Conservation (phyloP, 2,329 filamentous ascomycete species). For the Pezicula carpinea region DNA sequence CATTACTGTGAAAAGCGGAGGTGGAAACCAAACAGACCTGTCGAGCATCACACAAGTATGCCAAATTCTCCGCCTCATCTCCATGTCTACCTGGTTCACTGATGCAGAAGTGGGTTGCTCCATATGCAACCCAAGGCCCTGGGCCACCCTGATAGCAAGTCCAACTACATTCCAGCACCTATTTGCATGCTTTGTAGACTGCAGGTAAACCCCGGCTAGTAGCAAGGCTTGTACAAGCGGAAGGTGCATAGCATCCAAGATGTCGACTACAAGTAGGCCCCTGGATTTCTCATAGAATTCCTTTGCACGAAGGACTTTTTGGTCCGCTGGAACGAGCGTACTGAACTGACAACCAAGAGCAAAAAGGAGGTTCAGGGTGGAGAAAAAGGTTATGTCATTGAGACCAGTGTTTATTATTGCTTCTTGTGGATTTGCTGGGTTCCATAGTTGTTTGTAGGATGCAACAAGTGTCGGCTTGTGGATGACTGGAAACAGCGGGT, state of each 20-base stretch:
- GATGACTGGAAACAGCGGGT: constrained; percentile 19
- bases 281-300: constrained; percentile 26
- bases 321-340: constrained; percentile 4
- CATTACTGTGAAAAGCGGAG: background rate
- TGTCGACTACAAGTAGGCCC: constrained; percentile 22
- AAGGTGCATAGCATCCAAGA: constrained; percentile 22
- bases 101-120: background rate
- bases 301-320: constrained; percentile 12
- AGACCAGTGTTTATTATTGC: background rate
- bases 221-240: constrained; percentile 27
- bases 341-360: constrained; percentile 26
- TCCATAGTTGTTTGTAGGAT: constrained; percentile 14
- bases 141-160: constrained; percentile 26
- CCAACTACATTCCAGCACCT: constrained; percentile 29
- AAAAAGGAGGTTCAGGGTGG: constrained; percentile 28
- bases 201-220: constrained; percentile 26
- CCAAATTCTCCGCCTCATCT: constrained; percentile 29
- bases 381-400: constrained; percentile 12
- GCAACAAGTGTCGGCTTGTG: constrained; percentile 10
- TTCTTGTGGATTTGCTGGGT: background rate
- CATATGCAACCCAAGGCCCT: constrained; percentile 25
- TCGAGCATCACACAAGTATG: constrained; percentile 26
- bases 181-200: constrained; percentile 23
- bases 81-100: constrained; percentile 20
- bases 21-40: constrained; percentile 11